Conservation (phyloP, 148 eudicot species). For the Amaranthus cruentus region DNA sequence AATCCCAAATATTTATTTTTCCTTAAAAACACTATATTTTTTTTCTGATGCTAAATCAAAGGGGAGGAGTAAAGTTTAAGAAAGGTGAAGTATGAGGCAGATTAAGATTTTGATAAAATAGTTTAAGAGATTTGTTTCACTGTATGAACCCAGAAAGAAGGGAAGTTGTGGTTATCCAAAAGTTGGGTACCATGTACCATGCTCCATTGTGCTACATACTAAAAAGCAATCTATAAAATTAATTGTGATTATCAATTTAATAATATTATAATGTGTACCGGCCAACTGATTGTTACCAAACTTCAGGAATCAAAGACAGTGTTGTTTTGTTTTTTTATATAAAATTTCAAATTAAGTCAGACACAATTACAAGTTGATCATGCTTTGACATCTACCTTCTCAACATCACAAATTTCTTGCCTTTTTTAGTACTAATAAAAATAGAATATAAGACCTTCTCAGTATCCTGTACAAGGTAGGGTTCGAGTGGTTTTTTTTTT, state of each 20-base stretch:
- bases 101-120: background rate
- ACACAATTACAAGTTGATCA: background rate
- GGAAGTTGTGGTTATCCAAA: conserved; percentile 9
- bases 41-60: no score
- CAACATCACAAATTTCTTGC: no score
- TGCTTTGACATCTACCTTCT: background rate
- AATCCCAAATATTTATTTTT: no score
- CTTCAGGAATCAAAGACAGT: conserved; percentile 3
- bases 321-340: background rate
- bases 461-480: no score
- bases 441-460: no score
- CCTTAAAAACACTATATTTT: no score
- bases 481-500: no score
- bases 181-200: conserved; percentile 9
- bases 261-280: background rate
- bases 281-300: conserved; percentile 11
- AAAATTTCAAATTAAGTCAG: background rate
- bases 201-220: background rate
- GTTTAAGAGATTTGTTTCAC: conserved; percentile 7
- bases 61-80: background rate
- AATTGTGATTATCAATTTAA: background rate
- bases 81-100: conserved; percentile 10
- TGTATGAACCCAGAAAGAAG: background rate
- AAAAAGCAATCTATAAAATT: background rate
- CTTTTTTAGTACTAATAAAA: no score